These are phyloP conservation scores for Pisolithus orientalis DNA, from an alignment of 768 basidiomycete species.

Conservation along the genomic window DNA sequence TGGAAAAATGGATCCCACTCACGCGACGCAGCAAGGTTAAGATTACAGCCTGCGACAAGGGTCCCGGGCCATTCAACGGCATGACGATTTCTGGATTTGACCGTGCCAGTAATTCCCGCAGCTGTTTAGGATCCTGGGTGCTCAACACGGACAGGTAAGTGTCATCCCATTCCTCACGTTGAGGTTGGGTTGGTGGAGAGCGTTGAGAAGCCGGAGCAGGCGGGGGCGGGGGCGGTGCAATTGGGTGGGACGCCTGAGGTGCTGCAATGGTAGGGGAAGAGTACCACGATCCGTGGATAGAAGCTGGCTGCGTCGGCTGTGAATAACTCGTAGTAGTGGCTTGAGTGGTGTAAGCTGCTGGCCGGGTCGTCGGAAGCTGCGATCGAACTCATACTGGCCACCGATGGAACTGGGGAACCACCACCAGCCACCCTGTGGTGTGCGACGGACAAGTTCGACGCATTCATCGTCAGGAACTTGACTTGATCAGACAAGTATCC, in stretches of 20 bases:
- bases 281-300: conserved; percentile 50
- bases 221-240: conserved; percentile 56
- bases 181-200: conserved; percentile 48
- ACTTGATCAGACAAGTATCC: conserved; percentile 74
- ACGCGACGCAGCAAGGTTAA: conserved; percentile 80
- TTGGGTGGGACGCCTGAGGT: conserved; percentile 77
- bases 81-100: conserved; percentile 78
- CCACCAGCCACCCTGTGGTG: conserved; percentile 31
- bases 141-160: conserved; percentile 72
- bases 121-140: conserved; percentile 66
- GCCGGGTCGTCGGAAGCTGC: conserved; percentile 33
- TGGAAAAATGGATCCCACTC: conserved; percentile 24
- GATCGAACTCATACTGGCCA: conserved; percentile 31
- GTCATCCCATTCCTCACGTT: conserved; percentile 78
- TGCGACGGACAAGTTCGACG: conserved; percentile 24
- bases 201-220: conserved; percentile 36
- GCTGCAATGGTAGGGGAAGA: conserved; percentile 56
- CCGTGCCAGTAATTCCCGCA: conserved; percentile 65
- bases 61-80: conserved; percentile 62
- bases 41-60: conserved; percentile 79
- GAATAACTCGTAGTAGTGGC: conserved; percentile 22
- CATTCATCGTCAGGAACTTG: conserved; percentile 66
- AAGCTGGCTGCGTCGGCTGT: conserved; percentile 25
- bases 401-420: conserved; percentile 24
- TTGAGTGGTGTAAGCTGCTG: conserved; percentile 25